Base-by-base conservation (phyloP, 1,139 yeast species). In the Eremothecium gossypii region DNA sequence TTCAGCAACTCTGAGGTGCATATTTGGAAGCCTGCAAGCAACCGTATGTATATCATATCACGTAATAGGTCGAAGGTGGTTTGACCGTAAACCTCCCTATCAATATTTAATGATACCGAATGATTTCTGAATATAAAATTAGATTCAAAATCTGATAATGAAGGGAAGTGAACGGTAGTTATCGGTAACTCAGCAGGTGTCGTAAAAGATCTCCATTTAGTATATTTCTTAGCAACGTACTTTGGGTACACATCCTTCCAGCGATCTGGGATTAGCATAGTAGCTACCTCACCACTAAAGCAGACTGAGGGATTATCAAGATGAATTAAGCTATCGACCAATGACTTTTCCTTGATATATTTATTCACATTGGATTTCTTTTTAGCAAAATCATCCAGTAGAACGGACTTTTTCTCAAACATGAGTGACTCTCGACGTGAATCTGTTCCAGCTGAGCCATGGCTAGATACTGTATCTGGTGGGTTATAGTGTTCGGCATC, bases 121-220 rank as follows among this genome's bases (percentile, higher is more conserved):
- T 67, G 69, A 14, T 66, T 70, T 45, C 73, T 64, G 47, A 73
- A 70, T 0, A 79, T 76, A 57, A 77, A 82, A 41, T 78, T 74
- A 2, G 69, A 66, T 41, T 77, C 74, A 52, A 89, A 77, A 47
- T 84, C 91, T 7, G 70, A 67, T 4, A 70, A 65, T 0, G 79
- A 64, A 0, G 97, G 97, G 54, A 89, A 86, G 7, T 80, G 70
- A 1, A 83, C 76, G 0, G 94, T 79, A 1, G 85, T 78, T 0
- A 83, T 68, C 0, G 99, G 99, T 20, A 93, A 66, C 3, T 95
- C 81, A 0, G 97, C 97, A 0, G 99, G 99, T 0, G 96, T 78
- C 30, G 86, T 83, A 43, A 93, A 70, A 0, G 97, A 89, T 45
- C 85, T 74, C 98, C 98, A 93, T 57, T 89, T 89, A 36, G 89